Evolutionary conservation across 176 grass and related monocot species (phyloP), one percentile per base, ranked within the genome.

Genomic region (Aegilops speltoides): DNA sequence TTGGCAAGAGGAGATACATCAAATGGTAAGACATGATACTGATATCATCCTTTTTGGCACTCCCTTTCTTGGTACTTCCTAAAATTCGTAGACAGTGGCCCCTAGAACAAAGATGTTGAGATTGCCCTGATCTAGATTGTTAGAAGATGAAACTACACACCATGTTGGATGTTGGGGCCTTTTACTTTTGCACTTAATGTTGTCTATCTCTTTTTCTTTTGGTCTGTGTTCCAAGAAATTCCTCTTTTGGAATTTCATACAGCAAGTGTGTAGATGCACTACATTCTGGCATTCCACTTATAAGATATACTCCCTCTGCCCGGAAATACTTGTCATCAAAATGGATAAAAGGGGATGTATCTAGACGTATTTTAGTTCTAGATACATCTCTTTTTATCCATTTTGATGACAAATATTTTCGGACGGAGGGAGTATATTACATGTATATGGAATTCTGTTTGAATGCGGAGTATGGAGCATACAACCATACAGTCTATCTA

Each of bases 1-100:
- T 92, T 78, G 62, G 76, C 93, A 93, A 69, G 96, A 98, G 89
- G 96, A 95, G 73, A 54, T 82, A 40, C 95, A 95, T 84, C 89
- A 98, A 85, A 95, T 84, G 91, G 96, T 95, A 80, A 84, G 52
- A 11, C 81, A 84, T 84, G 61, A 31, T 52, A 24, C 23, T 37
- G 40, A 46, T 74, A 46, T 46, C 40, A 78, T 63, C 29, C 46
- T 19, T 76, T 76, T 54, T 64, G 28, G 34, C 37, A 23, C 54
- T 82, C 13, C 22, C 15, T 77, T 37, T 76, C 60, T 74, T 80
- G 15, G n/a, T 61, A 19, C 22, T 45, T 75, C 10, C 25, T 50
- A 62, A 81, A 60, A 23, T 37, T 34, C 12, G 33, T 61, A 26
- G 34, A 82, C 75, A 76, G 52, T 8, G 36, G 37, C 7, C 19